Percentiles rank a stretch among this genome's conserved stretches.
Conservation (phyloP, 2,329 filamentous ascomycete genomes). For the Zymoseptoria ardabiliae region DNA sequence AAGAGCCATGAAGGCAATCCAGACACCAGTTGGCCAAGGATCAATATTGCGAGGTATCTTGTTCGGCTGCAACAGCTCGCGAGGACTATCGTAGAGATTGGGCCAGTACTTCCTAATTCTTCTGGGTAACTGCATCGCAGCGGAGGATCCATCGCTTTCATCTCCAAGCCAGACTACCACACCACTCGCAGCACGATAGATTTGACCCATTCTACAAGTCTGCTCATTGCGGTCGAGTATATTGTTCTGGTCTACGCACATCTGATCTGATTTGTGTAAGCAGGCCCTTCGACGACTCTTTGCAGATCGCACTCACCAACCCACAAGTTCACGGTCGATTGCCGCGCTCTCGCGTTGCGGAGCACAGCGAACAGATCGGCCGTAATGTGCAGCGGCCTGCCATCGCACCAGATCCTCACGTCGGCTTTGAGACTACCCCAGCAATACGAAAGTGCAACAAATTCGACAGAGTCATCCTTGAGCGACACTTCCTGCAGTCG, state of each 20-base stretch:
- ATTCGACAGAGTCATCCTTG: conserved; percentile 9
- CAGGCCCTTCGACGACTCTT: neutral
- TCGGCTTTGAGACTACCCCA: conserved; percentile 7
- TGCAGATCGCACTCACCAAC: conserved; percentile 2
- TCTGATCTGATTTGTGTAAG: conserved; percentile 5
- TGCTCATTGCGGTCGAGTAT: conserved; percentile 14
- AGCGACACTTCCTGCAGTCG: conserved; percentile 10
- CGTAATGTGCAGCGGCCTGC: conserved; percentile 9
- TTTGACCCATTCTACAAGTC: conserved; percentile 14
- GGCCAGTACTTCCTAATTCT: conserved; percentile 12
- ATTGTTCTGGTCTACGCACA: conserved; percentile 15
- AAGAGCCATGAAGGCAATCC: conserved; percentile 12
- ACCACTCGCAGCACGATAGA: conserved; percentile 10
- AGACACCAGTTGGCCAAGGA: conserved; percentile 10
- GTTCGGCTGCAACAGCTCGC: conserved; percentile 6
- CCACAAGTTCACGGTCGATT: conserved; percentile 10
- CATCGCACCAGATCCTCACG: conserved; percentile 13
- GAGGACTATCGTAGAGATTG: conserved; percentile 9
- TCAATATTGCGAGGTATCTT: conserved; percentile 12
- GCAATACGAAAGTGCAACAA: conserved; percentile 15
- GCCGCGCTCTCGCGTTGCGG: conserved; percentile 12
- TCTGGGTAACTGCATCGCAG: conserved; percentile 14
- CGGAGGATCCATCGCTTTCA: conserved; percentile 6
- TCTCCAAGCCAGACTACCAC: conserved; percentile 18
- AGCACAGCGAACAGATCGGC: conserved; percentile 13